Evolutionary conservation across 2,329 filamentous ascomycete genomes (phyloP).

Genomic region (Hypocrella siamensis): DNA sequence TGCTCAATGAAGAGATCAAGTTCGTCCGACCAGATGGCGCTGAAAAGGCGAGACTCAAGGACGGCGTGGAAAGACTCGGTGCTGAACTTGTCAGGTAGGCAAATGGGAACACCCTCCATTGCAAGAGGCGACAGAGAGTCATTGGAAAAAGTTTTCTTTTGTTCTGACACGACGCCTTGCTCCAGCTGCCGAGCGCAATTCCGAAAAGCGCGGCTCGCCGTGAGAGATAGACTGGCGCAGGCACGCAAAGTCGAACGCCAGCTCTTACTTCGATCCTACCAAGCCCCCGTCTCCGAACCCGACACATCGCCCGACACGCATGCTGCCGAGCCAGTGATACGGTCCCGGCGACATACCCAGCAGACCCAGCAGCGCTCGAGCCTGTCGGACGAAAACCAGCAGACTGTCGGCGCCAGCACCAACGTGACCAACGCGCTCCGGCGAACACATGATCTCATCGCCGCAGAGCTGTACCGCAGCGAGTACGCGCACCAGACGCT

Average conservation of each 20-base stretch:
- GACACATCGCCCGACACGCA: slow-evolving; percentile 12
- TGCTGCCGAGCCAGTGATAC: slow-evolving; percentile 6
- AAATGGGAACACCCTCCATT: background rate
- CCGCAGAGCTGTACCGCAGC: slow-evolving; percentile 68
- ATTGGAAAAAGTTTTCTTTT: no score
- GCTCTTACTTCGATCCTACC: slow-evolving; percentile 53
- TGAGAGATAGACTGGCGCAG: slow-evolving; percentile 57
- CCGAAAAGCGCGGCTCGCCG: slow-evolving; percentile 65
- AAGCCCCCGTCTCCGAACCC: slow-evolving; percentile 22
- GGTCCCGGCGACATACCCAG: slow-evolving; percentile 10
- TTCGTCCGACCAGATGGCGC: slow-evolving; percentile 42
- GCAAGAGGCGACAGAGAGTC: no score
- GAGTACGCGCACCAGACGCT: slow-evolving; percentile 84
- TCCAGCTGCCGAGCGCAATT: slow-evolving; percentile 49
- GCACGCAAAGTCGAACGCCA: slow-evolving; percentile 66
- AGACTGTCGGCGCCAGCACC: slow-evolving; percentile 57
- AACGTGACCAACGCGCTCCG: slow-evolving; percentile 76
- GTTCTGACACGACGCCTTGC: background rate
- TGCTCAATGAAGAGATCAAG: slow-evolving; percentile 62
- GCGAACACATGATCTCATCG: slow-evolving; percentile 75
- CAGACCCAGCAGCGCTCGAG: slow-evolving; percentile 19
- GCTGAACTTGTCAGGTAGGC: slow-evolving; percentile 55
- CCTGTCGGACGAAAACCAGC: slow-evolving; percentile 50
- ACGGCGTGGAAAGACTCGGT: slow-evolving; percentile 49
- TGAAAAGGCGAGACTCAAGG: slow-evolving; percentile 49